Base-by-base conservation (phyloP, 2,329 filamentous ascomycete genomes). In the Cercospora sesami region DNA sequence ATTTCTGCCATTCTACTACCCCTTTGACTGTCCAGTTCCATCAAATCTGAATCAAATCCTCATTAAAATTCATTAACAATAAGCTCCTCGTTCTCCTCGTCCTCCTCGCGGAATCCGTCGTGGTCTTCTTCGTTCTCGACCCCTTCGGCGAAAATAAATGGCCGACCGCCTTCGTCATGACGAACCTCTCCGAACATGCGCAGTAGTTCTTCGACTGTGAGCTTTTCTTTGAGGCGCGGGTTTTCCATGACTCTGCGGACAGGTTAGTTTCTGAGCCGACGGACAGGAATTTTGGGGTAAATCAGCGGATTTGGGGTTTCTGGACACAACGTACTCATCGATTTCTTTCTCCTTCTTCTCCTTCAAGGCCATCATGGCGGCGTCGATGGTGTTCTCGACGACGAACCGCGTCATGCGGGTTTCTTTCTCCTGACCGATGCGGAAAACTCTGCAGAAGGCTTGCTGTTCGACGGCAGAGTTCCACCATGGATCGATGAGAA, bases 371-470 rank as follows among this genome's bases (percentile, higher is more conserved):
- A 84, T 75, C 3, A 93, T 80, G 0, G 83, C 79, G 9, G 84
- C 80, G 67, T 93, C 90, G 5, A 91, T 85, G 0, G 83, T 86
- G 4, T 85, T 80, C 1, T 80, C 77, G 0, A 88, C 81, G 0
- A 87, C 78, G 36, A 93, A 81, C 0, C 87, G 83, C 0, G 86
- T 83, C 66, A 91, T 84, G 10, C 86, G 80, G 0, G 89, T 89
- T 36, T 86, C 80, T 51, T 89, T 85, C 0, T 74, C 69, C 70
- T 94, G 91, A 0, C 90, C 90, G 2, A 89, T 87, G 5, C 91
- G 84, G 72, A 85, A 86, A 0, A 92, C 85, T 0, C 91, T 85
- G 1, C 83, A 85, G 73, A 86, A 87, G 1, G 83, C 83, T 77
- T 76, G 72, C 23, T 74, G 67, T 68, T 73, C 77, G 51, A 73